Percentiles rank a stretch among this genome's conserved stretches.
Conservation (phyloP, 179 eudicot species). For the Nepenthes alata region DNA sequence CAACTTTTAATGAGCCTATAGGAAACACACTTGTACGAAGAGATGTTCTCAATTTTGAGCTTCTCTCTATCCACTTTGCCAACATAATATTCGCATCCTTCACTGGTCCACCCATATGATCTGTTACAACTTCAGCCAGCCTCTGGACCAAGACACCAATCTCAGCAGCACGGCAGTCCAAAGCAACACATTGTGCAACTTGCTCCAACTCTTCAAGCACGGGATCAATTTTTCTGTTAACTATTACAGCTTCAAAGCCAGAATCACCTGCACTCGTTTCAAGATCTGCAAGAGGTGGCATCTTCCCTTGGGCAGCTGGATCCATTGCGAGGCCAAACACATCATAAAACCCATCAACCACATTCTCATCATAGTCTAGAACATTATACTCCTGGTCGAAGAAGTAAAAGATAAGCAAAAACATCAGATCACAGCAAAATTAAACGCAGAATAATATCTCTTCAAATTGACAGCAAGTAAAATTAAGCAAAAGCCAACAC, state of each 20-base stretch:
- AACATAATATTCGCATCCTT: slow-evolving; percentile 63
- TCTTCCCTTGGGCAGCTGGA: slow-evolving; percentile 50
- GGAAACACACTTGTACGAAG: slow-evolving; percentile 84
- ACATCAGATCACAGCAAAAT: slow-evolving; percentile 6
- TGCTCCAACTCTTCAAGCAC: slow-evolving; percentile 80
- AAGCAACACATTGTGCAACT: slow-evolving; percentile 70
- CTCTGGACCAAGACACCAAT: slow-evolving; percentile 54
- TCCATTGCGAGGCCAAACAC: slow-evolving; percentile 61
- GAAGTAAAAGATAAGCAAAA: slow-evolving; percentile 8
- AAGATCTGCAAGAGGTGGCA: slow-evolving; percentile 82
- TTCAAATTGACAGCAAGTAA: not conserved
- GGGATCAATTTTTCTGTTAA: slow-evolving; percentile 73
- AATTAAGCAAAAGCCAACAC: too few relatives aligned
- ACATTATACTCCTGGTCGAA: slow-evolving; percentile 64
- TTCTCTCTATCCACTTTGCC: slow-evolving; percentile 76
- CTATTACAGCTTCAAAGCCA: slow-evolving; percentile 76
- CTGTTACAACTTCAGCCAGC: slow-evolving; percentile 86
- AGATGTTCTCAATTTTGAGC: slow-evolving; percentile 73
- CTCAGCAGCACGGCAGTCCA: slow-evolving; percentile 63
- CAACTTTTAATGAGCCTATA: slow-evolving; percentile 75
- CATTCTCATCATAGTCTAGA: slow-evolving; percentile 87
- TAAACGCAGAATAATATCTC: not conserved
- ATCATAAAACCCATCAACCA: slow-evolving; percentile 94
- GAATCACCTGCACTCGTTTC: slow-evolving; percentile 64
- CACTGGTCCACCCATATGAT: slow-evolving; percentile 96